Conservation (phyloP, 2,329 filamentous ascomycete genomes). For the Hansfordia pulvinata region DNA sequence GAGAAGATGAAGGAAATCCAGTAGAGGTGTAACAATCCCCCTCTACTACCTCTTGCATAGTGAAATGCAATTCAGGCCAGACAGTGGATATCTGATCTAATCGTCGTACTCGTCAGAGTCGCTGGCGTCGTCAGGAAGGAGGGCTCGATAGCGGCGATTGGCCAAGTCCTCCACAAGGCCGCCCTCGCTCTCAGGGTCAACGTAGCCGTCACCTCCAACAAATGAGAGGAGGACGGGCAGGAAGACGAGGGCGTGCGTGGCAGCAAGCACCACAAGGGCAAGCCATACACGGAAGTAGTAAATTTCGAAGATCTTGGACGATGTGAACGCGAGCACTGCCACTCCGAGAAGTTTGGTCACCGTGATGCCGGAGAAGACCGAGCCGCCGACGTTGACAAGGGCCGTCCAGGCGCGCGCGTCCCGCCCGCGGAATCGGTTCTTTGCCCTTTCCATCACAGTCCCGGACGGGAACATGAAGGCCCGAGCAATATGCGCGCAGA, state of each 20-base stretch:
- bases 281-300: conserved; percentile 99
- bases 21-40: too few relatives aligned
- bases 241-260: conserved; percentile 79
- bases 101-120: conserved; percentile 59
- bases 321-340: conserved; percentile 81
- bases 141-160: conserved; percentile 61
- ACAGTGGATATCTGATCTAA: too few relatives aligned
- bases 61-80: too few relatives aligned
- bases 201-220: conserved; percentile 74
- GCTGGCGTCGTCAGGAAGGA: conserved; percentile 61
- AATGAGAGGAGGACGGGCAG: conserved; percentile 81
- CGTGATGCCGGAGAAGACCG: conserved; percentile 92
- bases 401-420: conserved; percentile 87
- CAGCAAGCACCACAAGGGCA: conserved; percentile 78
- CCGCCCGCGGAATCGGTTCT: conserved; percentile 63
- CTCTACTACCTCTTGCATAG: too few relatives aligned
- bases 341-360: conserved; percentile 92
- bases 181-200: conserved; percentile 76
- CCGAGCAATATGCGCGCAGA: conserved; percentile 91
- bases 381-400: conserved; percentile 85
- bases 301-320: conserved; percentile 97
- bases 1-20: too few relatives aligned
- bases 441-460: conserved; percentile 68
- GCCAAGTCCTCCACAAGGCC: conserved; percentile 83
- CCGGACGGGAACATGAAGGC: conserved; percentile 90